Percentiles rank a stretch among this genome's conserved stretches.
phyloP scores from a whole-genome alignment of 345 rosid species.

The Sisymbrium altissimum region DNA sequence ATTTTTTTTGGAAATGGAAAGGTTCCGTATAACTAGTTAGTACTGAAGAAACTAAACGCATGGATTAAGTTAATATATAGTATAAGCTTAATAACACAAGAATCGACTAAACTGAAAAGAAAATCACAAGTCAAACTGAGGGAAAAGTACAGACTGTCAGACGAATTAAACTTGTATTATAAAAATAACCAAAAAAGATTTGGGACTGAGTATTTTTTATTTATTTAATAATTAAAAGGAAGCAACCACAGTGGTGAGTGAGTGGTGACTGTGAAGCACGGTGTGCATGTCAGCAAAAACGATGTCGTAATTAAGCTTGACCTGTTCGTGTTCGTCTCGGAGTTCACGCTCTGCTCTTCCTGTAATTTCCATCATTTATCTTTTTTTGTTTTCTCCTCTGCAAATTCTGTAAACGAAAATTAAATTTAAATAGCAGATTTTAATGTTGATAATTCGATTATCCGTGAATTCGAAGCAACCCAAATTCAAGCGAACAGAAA shows the following conservation, averaged over 20 bases:
- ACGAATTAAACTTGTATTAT: neutral
- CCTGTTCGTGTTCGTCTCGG: slow-evolving; percentile 21
- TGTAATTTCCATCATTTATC: neutral
- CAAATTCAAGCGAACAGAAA: neutral
- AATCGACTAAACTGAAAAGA: neutral
- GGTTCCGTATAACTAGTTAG: too few relatives aligned
- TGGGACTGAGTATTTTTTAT: neutral
- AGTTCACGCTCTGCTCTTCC: neutral
- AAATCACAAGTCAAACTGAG: slow-evolving; percentile 6
- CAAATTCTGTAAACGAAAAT: slow-evolving; percentile 4
- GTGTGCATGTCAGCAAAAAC: neutral
- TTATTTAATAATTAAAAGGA: neutral
- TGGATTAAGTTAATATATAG: too few relatives aligned
- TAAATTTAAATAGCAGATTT: slow-evolving; percentile 8
- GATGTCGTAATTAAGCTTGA: neutral
- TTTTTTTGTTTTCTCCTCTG: neutral
- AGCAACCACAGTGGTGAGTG: neutral
- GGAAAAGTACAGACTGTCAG: neutral
- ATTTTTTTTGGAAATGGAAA: too few relatives aligned
- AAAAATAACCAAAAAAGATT: too few relatives aligned
- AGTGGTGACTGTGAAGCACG: neutral
- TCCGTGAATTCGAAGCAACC: slow-evolving; percentile 28
- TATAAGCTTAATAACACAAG: neutral
- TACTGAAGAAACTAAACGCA: too few relatives aligned
- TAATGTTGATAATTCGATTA: neutral